phyloP scores from a whole-genome alignment of 2,329 filamentous ascomycete genomes.

The Didymella keratinophila region DNA sequence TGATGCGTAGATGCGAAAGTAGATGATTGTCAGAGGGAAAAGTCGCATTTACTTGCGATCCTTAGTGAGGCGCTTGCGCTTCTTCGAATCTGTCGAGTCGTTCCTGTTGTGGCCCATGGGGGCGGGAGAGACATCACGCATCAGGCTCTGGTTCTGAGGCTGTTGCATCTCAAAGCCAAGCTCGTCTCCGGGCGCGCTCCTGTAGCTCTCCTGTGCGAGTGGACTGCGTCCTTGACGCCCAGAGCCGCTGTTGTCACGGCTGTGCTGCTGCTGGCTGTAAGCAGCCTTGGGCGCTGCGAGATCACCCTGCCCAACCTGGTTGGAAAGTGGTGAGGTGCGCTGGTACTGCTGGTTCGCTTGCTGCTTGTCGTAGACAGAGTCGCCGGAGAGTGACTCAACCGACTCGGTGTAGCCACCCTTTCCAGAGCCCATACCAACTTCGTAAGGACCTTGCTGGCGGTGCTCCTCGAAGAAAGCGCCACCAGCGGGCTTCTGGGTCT shows the following conservation, averaged over 20 bases:
- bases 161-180: conserved; percentile 47
- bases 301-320: conserved; percentile 33
- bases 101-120: conserved; percentile 43
- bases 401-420: conserved; percentile 47
- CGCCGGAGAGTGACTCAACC: conserved; percentile 47
- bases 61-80: conserved; percentile 49
- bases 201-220: conserved; percentile 55
- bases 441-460: conserved; percentile 37
- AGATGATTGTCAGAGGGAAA: conserved; percentile 14
- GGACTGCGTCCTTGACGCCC: conserved; percentile 54
- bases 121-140: conserved; percentile 47
- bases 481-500: conserved; percentile 54
- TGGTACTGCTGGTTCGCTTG: conserved; percentile 36
- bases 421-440: conserved; percentile 29
- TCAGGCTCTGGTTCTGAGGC: conserved; percentile 44
- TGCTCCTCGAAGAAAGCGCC: conserved; percentile 53
- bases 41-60: conserved; percentile 33
- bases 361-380: conserved; percentile 45
- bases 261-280: conserved; percentile 32
- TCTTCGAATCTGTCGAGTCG: conserved; percentile 46
- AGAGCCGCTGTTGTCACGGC: conserved; percentile 23
- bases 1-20: conserved; percentile 14
- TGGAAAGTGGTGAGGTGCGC: conserved; percentile 43
- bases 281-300: conserved; percentile 44
- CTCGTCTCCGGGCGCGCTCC: conserved; percentile 43